phyloP scores from a whole-genome alignment of 345 rosid species.

The Populus ilicifolia region DNA sequence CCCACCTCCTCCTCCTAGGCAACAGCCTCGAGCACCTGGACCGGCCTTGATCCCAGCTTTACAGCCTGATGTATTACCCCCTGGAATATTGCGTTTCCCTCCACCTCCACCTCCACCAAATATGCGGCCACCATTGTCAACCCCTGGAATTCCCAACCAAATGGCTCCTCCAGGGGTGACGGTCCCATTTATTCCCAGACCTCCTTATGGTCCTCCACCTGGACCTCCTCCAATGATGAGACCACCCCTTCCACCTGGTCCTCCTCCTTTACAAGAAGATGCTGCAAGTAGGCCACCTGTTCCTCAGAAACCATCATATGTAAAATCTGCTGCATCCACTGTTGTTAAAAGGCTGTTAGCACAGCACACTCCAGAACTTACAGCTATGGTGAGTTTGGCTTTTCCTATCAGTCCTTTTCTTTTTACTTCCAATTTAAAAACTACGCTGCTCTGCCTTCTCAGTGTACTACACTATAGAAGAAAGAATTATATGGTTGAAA shows the following conservation, averaged over 20 bases:
- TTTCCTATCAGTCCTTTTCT: not conserved
- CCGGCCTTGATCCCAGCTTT: slow-evolving; percentile 36
- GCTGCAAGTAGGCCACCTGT: slow-evolving; percentile 43
- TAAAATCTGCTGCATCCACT: slow-evolving; percentile 97
- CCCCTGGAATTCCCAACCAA: slow-evolving; percentile 50
- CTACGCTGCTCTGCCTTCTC: not conserved
- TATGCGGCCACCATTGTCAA: slow-evolving; percentile 44
- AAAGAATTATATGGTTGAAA: not conserved
- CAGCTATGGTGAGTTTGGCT: slow-evolving; percentile 68
- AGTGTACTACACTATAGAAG: not conserved
- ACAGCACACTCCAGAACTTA: slow-evolving; percentile 96
- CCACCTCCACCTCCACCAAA: slow-evolving; percentile 84
- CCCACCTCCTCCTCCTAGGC: slow-evolving; percentile 83
- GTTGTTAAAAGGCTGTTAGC: slow-evolving; percentile 96
- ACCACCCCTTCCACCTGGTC: slow-evolving; percentile 97
- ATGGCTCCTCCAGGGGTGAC: slow-evolving; percentile 56
- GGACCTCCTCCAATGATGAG: slow-evolving; percentile 91
- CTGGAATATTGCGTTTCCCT: slow-evolving; percentile 65
- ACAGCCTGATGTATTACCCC: slow-evolving; percentile 61
- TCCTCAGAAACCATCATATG: slow-evolving; percentile 85
- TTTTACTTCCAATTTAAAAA: not conserved
- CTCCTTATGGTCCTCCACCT: slow-evolving; percentile 83
- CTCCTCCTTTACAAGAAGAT: slow-evolving; percentile 69
- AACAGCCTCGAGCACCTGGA: slow-evolving; percentile 49
- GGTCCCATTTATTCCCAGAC: slow-evolving; percentile 69